A percentile compares a stretch with the other conserved stretches of the same genome.
Conservation (phyloP, 2,329 filamentous ascomycete genomes). For the Chalaropsis thielavioides region DNA sequence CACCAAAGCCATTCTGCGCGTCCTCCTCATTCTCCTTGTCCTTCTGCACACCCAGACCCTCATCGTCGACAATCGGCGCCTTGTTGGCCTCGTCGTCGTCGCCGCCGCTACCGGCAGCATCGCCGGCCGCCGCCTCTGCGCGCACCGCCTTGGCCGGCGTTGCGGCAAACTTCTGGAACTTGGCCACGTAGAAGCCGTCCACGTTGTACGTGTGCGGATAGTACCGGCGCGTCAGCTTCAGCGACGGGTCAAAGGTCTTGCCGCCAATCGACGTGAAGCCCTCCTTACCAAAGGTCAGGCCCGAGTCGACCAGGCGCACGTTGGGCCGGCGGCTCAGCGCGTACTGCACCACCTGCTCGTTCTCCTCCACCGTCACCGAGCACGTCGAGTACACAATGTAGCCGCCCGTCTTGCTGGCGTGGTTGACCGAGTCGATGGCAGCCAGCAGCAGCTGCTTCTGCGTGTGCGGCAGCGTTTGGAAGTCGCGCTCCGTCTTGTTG, state of each 20-base stretch:
- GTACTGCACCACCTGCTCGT: conserved; percentile 84
- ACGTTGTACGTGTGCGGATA: conserved; percentile 91
- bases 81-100: conserved; percentile 17
- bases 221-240: conserved; percentile 72
- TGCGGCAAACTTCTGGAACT: conserved; percentile 84
- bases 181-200: conserved; percentile 95
- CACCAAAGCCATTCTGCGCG: conserved; percentile 47
- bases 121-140: conserved; percentile 30
- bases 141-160: conserved; percentile 28
- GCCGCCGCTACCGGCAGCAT: conserved; percentile 18
- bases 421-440: conserved; percentile 89
- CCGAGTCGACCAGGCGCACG: conserved; percentile 82
- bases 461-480: conserved; percentile 79
- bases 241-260: conserved; percentile 76
- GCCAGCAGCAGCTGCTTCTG: conserved; percentile 89
- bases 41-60: conserved; percentile 8
- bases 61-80: conserved; percentile 14
- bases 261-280: conserved; percentile 84
- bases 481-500: conserved; percentile 93
- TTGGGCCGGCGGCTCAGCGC: conserved; percentile 84
- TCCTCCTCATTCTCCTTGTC: conserved; percentile 11
- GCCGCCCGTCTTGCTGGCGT: conserved; percentile 79
- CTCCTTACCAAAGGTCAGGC: conserved; percentile 77
- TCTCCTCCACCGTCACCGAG: conserved; percentile 82
- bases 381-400: conserved; percentile 97